Conservation (phyloP, 371 early-diverging fungal species). For the Conidiobolus incongruus region DNA sequence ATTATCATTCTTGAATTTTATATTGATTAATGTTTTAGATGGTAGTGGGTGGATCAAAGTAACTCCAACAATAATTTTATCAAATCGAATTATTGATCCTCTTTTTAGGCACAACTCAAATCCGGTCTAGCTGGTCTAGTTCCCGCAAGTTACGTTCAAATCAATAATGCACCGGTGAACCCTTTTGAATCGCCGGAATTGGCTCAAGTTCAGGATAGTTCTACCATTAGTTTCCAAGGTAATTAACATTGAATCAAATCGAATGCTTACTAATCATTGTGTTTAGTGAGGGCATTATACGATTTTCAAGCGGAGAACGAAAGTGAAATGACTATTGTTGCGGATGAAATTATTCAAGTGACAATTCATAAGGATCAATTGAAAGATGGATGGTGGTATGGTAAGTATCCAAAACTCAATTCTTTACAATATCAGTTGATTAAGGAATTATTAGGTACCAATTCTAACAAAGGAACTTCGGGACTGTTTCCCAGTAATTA, state of each 20-base stretch:
- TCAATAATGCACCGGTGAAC: not conserved
- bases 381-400: slow-evolving; percentile 62
- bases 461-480: too few relatives aligned
- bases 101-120: slow-evolving; percentile 6
- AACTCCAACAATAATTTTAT: not conserved
- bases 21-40: slow-evolving; percentile 20
- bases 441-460: too few relatives aligned
- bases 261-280: not conserved
- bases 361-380: slow-evolving; percentile 22
- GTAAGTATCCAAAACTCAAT: too few relatives aligned
- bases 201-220: too few relatives aligned
- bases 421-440: too few relatives aligned
- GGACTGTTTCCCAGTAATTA: too few relatives aligned
- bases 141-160: slow-evolving; percentile 33
- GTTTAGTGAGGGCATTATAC: slow-evolving; percentile 46
- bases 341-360: slow-evolving; percentile 38
- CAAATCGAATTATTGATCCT: not conserved
- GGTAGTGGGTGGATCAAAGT: slow-evolving; percentile 64
- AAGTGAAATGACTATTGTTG: slow-evolving; percentile 42
- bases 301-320: slow-evolving; percentile 46
- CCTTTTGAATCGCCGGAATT: too few relatives aligned
- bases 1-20: not conserved
- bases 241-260: not conserved
- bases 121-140: slow-evolving; percentile 36
- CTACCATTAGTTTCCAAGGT: too few relatives aligned